These are phyloP conservation scores for Colletotrichum lupini DNA, from an alignment of 2,329 filamentous ascomycete species.

Conservation along the genomic window DNA sequence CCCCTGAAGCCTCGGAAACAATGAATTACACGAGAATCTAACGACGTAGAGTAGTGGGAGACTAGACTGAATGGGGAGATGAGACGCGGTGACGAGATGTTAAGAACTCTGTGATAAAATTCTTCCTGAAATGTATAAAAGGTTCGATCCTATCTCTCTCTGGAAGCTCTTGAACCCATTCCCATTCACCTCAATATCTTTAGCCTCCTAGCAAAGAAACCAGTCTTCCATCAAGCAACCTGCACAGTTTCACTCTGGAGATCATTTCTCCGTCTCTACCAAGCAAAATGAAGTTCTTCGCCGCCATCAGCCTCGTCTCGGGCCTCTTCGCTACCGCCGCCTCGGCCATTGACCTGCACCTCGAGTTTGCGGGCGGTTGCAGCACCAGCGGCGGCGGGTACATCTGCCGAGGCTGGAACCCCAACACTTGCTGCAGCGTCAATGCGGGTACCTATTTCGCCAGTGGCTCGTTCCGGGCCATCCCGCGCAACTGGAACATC, in stretches of 20 bases:
- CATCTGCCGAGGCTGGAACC: background rate
- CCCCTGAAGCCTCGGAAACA: constrained; percentile 7
- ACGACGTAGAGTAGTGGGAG: constrained; percentile 9
- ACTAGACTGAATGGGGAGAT: background rate
- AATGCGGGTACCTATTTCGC: constrained; percentile 14
- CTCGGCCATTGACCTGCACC: constrained; percentile 27
- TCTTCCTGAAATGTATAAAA: constrained; percentile 12
- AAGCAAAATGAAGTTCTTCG: constrained; percentile 23
- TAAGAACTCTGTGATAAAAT: background rate
- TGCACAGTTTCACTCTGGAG: background rate
- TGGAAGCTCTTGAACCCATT: background rate
- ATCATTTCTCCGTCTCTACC: constrained; percentile 8
- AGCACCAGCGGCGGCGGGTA: constrained; percentile 16
- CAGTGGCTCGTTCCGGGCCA: constrained; percentile 22
- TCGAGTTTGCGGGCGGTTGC: constrained; percentile 25
- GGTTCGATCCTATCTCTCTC: constrained; percentile 12
- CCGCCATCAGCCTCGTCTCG: constrained; percentile 14
- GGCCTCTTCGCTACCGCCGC: constrained; percentile 24
- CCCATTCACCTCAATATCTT: constrained; percentile 9
- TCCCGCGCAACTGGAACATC: constrained; percentile 19
- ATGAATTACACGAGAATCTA: background rate
- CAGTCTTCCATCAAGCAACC: constrained; percentile 5
- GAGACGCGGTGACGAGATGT: background rate
- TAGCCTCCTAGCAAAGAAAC: background rate
- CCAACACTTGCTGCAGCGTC: constrained; percentile 27